Evolutionary conservation across 352 stramenopile species (phyloP), one percentile per base, ranked within the genome.

Genomic region (Phytophthora megakarya): DNA sequence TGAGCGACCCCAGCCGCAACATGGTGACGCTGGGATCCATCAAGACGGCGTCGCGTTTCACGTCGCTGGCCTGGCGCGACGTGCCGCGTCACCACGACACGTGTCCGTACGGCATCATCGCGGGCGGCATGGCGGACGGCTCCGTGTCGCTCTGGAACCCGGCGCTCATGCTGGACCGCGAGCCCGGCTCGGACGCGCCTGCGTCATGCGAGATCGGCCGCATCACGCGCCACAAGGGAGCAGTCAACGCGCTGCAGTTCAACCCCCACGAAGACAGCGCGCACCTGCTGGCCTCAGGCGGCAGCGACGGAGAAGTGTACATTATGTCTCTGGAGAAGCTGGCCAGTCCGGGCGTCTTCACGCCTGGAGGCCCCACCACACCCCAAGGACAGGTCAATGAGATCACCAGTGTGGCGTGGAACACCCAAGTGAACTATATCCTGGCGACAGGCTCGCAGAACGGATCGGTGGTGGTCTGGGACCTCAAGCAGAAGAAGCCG

Each of bases 351-450:
- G 91, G 80, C 13, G 89, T 98, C 33, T 98, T 97, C 67, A 96
- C 86, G 39, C 92, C 92, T 11, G 88, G 88, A 58, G 89, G 75
- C 5, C 84, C 81, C 43, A 77, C 76, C 40, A 63, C 83, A 1
- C 67, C 76, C 1, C 80, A 89, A 61, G 59, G 86, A 48, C 87
- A 91, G 57, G 76, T 81, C 35, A 95, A 94, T 49, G 87, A 95
- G 72, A 95, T 95, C 65, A 94, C 84, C 23, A 93, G 86, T 60
- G 82, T 99, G 21, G 89, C 96, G 4, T 99, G 98, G 98, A 99
- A 99, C 75, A 97, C 96, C 21, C 90, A 98, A 69, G 97, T 99
- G 23, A 90, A 96, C 53, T 98, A 99, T 77, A 99, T 99, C 71
- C 64, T 99, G 15, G 97, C 96, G 18, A 98, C 94, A 13, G 93